Evolutionary conservation across 164 flowering plant species (phyloP), one percentile per base, ranked within the genome.

Genomic region (grape (Vitis vinifera)): DNA sequence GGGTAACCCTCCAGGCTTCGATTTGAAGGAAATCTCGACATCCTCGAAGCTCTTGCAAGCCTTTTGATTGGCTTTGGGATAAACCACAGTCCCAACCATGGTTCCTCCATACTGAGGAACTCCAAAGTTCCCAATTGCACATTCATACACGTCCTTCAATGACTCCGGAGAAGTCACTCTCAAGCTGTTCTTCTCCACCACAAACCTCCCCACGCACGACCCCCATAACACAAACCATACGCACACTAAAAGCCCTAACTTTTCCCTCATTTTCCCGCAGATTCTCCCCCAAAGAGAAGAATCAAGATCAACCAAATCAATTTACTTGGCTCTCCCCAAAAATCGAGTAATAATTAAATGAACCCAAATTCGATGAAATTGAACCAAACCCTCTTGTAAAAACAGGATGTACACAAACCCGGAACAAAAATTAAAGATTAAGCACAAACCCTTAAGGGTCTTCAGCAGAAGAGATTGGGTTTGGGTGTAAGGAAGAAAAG

Each of bases 101-200:
- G 89, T 83, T 31, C 98, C 99, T 56, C 99, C 98, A 73, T 91
- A 91, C 55, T 91, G 88, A 74, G 99, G 99, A 73, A 95, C 90
- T 30, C 99, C 99, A 75, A 95, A 95, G 69, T 95, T 91, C 23
- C 99, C 97, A 74, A 95, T 91, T 8, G 98, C 97, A 64, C 93
- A 90, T 69, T 95, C 98, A 63, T 93, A 85, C 9, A 75, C 85
- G 37, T 74, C 91, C 67, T 81, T 89, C 69, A 95, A 59, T 0
- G 82, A 71, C 0, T 80, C 86, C 0, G 99, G 98, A 2, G 97
- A 85, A 4, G 93, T 93, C 47, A 95, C 85, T 63, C 79, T 84
- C 82, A 95, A 83, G 77, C 90, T 93, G 78, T 89, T 95, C 89
- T 91, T 95, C 90, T 93, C 98, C 81, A 93, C 98, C 62, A 89